Percentiles rank a stretch among this genome's conserved stretches.
Conservation (phyloP, 2,329 filamentous ascomycete species). For the Trichoderma polysporum region DNA sequence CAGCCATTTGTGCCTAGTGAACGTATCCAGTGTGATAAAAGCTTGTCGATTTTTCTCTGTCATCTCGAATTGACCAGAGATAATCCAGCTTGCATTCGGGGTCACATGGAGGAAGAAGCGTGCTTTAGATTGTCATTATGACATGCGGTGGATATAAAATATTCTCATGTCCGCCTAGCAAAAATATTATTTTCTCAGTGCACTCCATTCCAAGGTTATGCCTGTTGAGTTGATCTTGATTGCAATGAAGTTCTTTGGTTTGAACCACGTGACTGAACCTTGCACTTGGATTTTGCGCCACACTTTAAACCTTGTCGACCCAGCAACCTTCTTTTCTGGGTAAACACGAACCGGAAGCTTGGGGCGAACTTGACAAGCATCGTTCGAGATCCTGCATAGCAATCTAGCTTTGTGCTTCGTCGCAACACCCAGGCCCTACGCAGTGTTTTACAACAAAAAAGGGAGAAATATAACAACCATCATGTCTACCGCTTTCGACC, state of each 20-base stretch:
- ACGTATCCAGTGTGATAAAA: slow-evolving; percentile 32
- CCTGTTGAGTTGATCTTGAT: neutral
- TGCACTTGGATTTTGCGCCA: neutral
- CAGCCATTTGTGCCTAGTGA: slow-evolving; percentile 40
- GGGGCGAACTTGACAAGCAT: neutral
- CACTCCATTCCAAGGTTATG: neutral
- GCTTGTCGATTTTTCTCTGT: slow-evolving; percentile 31
- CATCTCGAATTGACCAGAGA: slow-evolving; percentile 33
- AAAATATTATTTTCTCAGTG: neutral
- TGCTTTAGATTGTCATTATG: neutral
- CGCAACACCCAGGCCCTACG: neutral
- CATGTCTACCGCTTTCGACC: slow-evolving; percentile 65
- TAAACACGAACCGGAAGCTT: slow-evolving; percentile 13
- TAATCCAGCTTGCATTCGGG: neutral
- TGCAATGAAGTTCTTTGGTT: neutral
- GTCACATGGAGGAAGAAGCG: neutral
- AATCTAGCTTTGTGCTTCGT: neutral
- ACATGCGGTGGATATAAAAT: neutral
- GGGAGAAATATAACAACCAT: slow-evolving; percentile 11
- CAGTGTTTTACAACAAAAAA: neutral
- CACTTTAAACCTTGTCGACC: slow-evolving; percentile 25
- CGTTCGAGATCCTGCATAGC: neutral
- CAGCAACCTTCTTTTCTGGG: slow-evolving; percentile 25
- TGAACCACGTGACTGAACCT: slow-evolving; percentile 26
- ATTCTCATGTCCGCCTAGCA: neutral